These are phyloP conservation scores for Oryza officinalis DNA, from an alignment of 176 grass and related monocot genomes.

Conservation along the genomic window DNA sequence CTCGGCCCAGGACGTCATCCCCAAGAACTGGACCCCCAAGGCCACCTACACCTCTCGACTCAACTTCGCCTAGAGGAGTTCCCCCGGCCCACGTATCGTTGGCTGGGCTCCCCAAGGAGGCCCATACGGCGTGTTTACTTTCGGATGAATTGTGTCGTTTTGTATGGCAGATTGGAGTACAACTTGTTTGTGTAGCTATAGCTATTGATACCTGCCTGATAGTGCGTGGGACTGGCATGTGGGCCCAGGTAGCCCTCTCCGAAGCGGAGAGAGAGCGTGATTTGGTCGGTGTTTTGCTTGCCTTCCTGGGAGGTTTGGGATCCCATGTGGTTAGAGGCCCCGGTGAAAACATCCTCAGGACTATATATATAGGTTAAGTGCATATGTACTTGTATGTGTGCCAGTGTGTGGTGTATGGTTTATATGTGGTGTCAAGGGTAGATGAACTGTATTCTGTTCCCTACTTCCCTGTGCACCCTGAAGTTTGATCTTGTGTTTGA, in stretches of 20 bases:
- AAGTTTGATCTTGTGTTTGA: not conserved
- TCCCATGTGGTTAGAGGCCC: slow-evolving; percentile 15
- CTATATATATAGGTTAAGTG: not conserved
- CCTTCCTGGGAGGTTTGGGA: slow-evolving; percentile 19
- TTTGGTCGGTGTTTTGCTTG: slow-evolving; percentile 1
- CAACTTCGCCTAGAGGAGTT: slow-evolving; percentile 56
- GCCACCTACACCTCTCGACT: slow-evolving; percentile 94
- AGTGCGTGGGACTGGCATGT: not conserved
- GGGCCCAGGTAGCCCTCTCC: slow-evolving; percentile 67
- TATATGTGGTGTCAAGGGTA: not conserved
- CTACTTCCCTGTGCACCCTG: not conserved
- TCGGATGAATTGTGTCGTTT: not conserved
- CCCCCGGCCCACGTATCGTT: not conserved
- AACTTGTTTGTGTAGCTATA: not conserved
- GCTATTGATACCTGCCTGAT: not conserved
- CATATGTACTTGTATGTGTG: not conserved
- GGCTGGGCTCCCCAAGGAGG: not conserved
- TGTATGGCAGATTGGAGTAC: not conserved
- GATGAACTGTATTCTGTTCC: not conserved
- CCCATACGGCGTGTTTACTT: not conserved
- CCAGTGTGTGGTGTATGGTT: not conserved
- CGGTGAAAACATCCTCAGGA: too few species aligned
- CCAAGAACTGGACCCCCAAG: slow-evolving; percentile 86
- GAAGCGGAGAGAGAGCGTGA: slow-evolving; percentile 56
- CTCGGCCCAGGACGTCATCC: slow-evolving; percentile 84